Evolutionary conservation across 768 basidiomycete species (phyloP).

Genomic region (Rhodotorula paludigena): DNA sequence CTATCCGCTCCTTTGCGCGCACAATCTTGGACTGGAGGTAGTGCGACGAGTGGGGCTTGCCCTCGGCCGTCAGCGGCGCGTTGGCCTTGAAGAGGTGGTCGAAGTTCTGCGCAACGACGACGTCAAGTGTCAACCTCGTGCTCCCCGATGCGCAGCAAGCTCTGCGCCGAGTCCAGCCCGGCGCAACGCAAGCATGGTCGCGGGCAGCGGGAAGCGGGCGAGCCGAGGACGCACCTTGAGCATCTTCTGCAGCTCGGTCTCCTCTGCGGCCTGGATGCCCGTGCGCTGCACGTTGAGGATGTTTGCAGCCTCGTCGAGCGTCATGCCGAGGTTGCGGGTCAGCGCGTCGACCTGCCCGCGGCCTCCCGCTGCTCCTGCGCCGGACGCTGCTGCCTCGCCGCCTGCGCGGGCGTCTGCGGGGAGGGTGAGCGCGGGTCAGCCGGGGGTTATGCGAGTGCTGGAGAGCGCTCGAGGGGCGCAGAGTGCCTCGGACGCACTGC

Average conservation of each 20-base stretch:
- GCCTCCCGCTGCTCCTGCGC: slow-evolving; percentile 67
- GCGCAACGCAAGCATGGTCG: too few relatives aligned
- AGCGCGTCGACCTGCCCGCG: slow-evolving; percentile 73
- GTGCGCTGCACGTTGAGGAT: slow-evolving; percentile 65
- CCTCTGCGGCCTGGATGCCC: slow-evolving; percentile 12
- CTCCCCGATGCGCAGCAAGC: too few relatives aligned
- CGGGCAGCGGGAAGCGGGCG: too few relatives aligned
- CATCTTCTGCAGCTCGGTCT: slow-evolving; percentile 52
- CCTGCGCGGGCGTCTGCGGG: slow-evolving; percentile 59
- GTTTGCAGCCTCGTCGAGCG: slow-evolving; percentile 85
- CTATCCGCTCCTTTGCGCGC: slow-evolving; percentile 86
- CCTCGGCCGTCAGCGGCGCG: slow-evolving; percentile 50
- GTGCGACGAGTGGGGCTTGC: slow-evolving; percentile 61
- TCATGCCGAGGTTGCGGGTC: slow-evolving; percentile 83
- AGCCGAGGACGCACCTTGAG: slow-evolving; percentile 58
- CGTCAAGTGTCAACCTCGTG: neutral
- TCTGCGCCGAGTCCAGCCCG: too few relatives aligned
- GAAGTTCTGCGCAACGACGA: slow-evolving; percentile 62
- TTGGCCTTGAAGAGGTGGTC: slow-evolving; percentile 91
- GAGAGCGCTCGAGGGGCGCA: neutral
- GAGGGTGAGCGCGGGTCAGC: slow-evolving; percentile 38
- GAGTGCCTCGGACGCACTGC: slow-evolving; percentile 60
- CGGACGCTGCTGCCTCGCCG: slow-evolving; percentile 52
- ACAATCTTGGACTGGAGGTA: slow-evolving; percentile 97
- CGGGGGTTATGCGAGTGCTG: neutral